Evolutionary conservation across 2,329 filamentous ascomycete genomes (phyloP).

Genomic region (Aaosphaeria pasadenensis): DNA sequence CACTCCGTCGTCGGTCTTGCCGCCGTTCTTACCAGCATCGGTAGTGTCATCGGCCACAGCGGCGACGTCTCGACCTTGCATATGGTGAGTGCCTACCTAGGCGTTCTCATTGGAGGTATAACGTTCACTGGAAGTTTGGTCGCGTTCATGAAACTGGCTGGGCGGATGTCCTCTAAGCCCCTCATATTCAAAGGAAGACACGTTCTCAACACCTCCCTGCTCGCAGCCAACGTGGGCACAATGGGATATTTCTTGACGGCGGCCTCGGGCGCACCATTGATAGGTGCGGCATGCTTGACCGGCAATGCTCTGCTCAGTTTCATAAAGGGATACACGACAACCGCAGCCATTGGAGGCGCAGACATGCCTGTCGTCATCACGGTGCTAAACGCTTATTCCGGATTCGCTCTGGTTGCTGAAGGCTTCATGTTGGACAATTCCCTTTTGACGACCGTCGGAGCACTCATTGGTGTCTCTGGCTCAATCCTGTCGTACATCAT

Average conservation of each 20-base stretch:
- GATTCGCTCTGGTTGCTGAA: constrained; percentile 85
- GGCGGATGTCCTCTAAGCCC: constrained; percentile 76
- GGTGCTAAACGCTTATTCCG: constrained; percentile 85
- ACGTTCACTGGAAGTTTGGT: constrained; percentile 91
- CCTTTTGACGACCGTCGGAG: constrained; percentile 78
- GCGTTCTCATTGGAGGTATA: constrained; percentile 79
- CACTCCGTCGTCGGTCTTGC: constrained; percentile 89
- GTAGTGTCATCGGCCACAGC: constrained; percentile 75
- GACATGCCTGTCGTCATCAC: constrained; percentile 94
- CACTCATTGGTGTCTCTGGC: constrained; percentile 82
- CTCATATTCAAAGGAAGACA: constrained; percentile 72
- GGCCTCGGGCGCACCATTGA: constrained; percentile 73
- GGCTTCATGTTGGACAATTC: constrained; percentile 90
- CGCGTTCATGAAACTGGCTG: constrained; percentile 82
- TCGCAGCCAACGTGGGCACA: constrained; percentile 74
- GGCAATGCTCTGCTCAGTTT: constrained; percentile 78
- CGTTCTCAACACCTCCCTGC: constrained; percentile 68
- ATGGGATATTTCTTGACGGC: constrained; percentile 82
- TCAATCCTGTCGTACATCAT: constrained; percentile 69
- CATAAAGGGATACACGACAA: constrained; percentile 83
- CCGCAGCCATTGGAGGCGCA: constrained; percentile 83
- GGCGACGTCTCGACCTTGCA: constrained; percentile 72
- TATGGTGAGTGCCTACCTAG: constrained; percentile 80
- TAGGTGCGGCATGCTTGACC: constrained; percentile 74
- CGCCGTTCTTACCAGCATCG: constrained; percentile 83